Evolutionary conservation across 805 yeast genomes (phyloP), one percentile per base, ranked within the genome.

Genomic region (Lachancea meyersii): DNA sequence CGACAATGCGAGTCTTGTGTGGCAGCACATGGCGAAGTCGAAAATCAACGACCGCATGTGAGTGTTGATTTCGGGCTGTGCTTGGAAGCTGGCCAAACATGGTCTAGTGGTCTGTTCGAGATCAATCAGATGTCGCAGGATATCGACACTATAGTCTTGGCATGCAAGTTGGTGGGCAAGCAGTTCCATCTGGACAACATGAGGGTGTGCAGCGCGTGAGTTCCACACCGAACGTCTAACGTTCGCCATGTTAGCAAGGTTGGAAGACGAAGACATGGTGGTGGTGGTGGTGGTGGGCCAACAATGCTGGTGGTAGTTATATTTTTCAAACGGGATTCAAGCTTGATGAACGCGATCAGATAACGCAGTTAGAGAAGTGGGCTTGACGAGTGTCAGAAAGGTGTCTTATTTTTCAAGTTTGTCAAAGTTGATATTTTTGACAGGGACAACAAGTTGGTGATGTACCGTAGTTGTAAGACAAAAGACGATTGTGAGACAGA

Each of bases 1-100:
- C 43, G 73, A 77, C 54, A 80, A 73, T 50, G 69, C 83, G 54
- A 73, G 71, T 49, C 77, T 80, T 43, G 79, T 73, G 63, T 79
- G 80, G 43, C 79, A 70, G 35, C 88, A 91, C 62, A 87, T 72
- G 31, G 88, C 66, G 55, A 88, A 89, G 57, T 88, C 95, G 43
- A 91, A 77, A 43, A 91, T 69, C 51, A 81, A 79, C 18, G 81
- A 79, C 55, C 97, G 76, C 78, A 87, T 85, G 27, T 60, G 60
- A 18, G 54, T 52, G 43, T 53, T 59, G 58, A 67, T 71, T 47
- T 68, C 67, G 17, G 71, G 71, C 42, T 68, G 72, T 1, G 68
- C 54, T 18, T 49, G 52, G 16, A 68, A 63, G 40, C 61, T 46
- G 8, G 61, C 52, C 4, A 63, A 52, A 18, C 50, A 46, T 28